Base-by-base conservation (phyloP, 2,329 filamentous ascomycete species). In the Kalaharituber pfeilii region DNA sequence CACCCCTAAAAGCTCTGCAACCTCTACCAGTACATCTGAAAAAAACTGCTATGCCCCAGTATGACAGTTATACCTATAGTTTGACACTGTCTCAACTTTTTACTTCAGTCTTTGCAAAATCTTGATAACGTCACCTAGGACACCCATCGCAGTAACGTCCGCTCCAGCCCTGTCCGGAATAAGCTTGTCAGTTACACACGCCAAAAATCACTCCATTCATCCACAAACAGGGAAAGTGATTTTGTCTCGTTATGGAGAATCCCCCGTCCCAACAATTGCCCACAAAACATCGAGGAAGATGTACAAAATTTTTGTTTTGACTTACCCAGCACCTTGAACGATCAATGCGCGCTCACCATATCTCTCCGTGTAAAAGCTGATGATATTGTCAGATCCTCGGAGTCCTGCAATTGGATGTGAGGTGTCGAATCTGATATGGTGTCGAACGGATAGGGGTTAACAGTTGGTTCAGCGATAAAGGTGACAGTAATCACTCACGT, bases 361-460 rank as follows among this genome's bases (percentile, higher is more conserved):
- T 64, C 91, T 78, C 75, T 93, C 84, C 5, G 91, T 98, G 71
- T 95, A 94, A 74, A 98, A 95, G 73, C 82, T 94, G 67, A 98
- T 94, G 67, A 98, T 94, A 73, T 98, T 98, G 68, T 96, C 91
- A 69, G 88, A 96, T 30, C 91, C 91, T 76, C 94, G 94, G 55
- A 98, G 75, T 49, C 84, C 83, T 13, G 91, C 91, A 70, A 98
- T 95, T 11, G 91, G 85, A 66, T 93, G 86, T 57, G 83, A 84
- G 63, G 79, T 79, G 62, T 94, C 87, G 63, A 61, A 61, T 33
- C 63, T 65, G 51, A 9, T 27, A 28, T 3, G 18, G 30, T 42
- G 20, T 28, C 44, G 5, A 11, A 53, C n/a, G n/a, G n/a, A n/a
- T 28, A 49, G n/a, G 4, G 33, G 25, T 47, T 22, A 47, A 4